Evolutionary conservation across 108 stramenopile species (phyloP).

Genomic region (Craspedostauros australis): DNA sequence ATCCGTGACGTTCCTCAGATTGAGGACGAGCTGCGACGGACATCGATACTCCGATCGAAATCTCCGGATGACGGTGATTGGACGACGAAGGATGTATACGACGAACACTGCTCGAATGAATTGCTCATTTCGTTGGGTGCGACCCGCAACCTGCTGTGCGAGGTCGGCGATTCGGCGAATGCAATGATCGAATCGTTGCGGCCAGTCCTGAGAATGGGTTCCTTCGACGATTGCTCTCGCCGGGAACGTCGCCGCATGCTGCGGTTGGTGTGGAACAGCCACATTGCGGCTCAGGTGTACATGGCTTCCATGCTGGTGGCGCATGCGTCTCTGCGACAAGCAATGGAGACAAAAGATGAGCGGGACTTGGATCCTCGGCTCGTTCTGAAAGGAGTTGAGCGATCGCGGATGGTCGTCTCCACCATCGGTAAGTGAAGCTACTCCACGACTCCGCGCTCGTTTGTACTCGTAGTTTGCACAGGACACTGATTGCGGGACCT

Average conservation of each 20-base stretch:
- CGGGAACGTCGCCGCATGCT: neutral
- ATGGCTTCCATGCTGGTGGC: slow-evolving; percentile 3
- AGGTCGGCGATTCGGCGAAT: slow-evolving; percentile 23
- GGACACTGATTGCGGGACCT: neutral
- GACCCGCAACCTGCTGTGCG: slow-evolving; percentile 28
- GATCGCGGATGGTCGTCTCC: slow-evolving; percentile 35
- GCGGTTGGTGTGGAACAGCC: slow-evolving; percentile 10
- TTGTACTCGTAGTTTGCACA: neutral
- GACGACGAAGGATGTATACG: slow-evolving; percentile 15
- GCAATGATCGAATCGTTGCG: neutral
- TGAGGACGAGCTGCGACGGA: neutral
- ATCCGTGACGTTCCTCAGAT: neutral
- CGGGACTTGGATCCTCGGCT: neutral
- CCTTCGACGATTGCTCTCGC: neutral
- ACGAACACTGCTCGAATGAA: slow-evolving; percentile 29
- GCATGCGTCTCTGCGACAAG: neutral
- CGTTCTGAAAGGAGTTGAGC: slow-evolving; percentile 26
- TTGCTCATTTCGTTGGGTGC: slow-evolving; percentile 18
- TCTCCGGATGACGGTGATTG: too few species aligned
- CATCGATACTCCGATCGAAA: too few species aligned
- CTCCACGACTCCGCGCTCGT: neutral
- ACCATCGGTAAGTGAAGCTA: slow-evolving; percentile 16
- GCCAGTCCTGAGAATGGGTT: slow-evolving; percentile 5
- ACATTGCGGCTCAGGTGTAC: slow-evolving; percentile 4
- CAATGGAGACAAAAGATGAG: slow-evolving; percentile 6